Evolutionary conservation across 2,329 filamentous ascomycete species (phyloP).

Genomic region (Plenodomus biglobosus): DNA sequence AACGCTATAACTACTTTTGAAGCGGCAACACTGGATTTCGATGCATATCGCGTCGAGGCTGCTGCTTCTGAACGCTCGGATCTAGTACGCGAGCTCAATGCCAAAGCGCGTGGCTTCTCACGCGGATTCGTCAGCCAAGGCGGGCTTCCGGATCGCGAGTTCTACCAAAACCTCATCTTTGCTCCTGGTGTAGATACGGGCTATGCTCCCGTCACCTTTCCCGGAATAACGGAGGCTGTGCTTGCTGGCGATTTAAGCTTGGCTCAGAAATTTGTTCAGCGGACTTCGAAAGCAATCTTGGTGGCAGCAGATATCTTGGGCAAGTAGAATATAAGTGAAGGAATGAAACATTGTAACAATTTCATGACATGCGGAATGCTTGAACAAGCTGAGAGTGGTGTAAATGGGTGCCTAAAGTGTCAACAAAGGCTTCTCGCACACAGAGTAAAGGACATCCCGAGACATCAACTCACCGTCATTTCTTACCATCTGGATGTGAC

Average conservation of each 20-base stretch:
- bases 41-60: constrained; percentile 30
- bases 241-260: constrained; percentile 23
- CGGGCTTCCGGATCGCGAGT: constrained; percentile 47
- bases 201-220: constrained; percentile 40
- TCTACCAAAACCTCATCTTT: constrained; percentile 50
- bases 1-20: constrained; percentile 41
- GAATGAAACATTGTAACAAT: background rate
- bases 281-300: constrained; percentile 31
- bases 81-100: constrained; percentile 40
- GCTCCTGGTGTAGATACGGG: constrained; percentile 49
- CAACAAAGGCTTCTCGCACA: too few relatives aligned
- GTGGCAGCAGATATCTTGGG: constrained; percentile 35
- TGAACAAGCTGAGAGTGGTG: too few relatives aligned
- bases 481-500: too few relatives aligned
- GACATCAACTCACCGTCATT: too few relatives aligned
- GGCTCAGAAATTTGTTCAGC: constrained; percentile 32
- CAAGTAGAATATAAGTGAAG: constrained; percentile 6
- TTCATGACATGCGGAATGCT: too few relatives aligned
- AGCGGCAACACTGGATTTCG: constrained; percentile 26
- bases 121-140: constrained; percentile 49
- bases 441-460: too few relatives aligned
- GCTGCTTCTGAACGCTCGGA: constrained; percentile 24
- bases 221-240: constrained; percentile 39
- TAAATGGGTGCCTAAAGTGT: too few relatives aligned
- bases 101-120: constrained; percentile 48